These are phyloP conservation scores for Amaranthus tricolor DNA, from an alignment of 179 eudicot species.

Conservation along the genomic window DNA sequence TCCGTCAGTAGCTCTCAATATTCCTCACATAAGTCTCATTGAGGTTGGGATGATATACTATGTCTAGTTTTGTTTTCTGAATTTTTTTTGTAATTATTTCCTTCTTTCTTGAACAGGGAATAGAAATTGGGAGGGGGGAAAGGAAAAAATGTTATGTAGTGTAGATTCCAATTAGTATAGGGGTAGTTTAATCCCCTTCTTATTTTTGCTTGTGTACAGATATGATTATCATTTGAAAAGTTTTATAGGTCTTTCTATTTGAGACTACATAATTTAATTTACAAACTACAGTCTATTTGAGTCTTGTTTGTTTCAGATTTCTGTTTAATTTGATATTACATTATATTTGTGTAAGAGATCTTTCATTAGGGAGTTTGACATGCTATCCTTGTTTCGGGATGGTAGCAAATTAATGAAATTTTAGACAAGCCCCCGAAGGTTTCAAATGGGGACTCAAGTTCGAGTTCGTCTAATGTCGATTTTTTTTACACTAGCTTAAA, in stretches of 20 bases:
- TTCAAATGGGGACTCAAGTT: too few relatives aligned
- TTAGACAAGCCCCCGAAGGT: too few relatives aligned
- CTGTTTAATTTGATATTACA: background rate
- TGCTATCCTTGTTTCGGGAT: too few relatives aligned
- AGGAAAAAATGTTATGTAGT: conserved; percentile 8
- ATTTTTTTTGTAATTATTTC: conserved; percentile 21
- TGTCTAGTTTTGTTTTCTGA: conserved; percentile 41
- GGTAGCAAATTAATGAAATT: too few relatives aligned
- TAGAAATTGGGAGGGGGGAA: background rate
- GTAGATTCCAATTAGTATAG: conserved; percentile 4
- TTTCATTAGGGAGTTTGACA: too few relatives aligned
- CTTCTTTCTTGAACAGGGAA: conserved; percentile 13
- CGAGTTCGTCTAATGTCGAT: too few relatives aligned
- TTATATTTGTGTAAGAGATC: background rate
- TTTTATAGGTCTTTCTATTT: background rate
- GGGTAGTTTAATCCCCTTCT: background rate
- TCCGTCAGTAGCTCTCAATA: conserved; percentile 87
- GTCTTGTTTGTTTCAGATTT: background rate
- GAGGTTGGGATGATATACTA: conserved; percentile 97
- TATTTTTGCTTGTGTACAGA: conserved; percentile 25
- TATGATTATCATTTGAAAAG: conserved; percentile 13
- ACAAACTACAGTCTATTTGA: background rate
- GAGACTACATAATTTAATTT: background rate
- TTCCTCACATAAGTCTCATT: conserved; percentile 93
- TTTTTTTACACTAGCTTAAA: too few relatives aligned